Evolutionary conservation across 768 basidiomycete species (phyloP).

Genomic region (Trametes sanguinea): DNA sequence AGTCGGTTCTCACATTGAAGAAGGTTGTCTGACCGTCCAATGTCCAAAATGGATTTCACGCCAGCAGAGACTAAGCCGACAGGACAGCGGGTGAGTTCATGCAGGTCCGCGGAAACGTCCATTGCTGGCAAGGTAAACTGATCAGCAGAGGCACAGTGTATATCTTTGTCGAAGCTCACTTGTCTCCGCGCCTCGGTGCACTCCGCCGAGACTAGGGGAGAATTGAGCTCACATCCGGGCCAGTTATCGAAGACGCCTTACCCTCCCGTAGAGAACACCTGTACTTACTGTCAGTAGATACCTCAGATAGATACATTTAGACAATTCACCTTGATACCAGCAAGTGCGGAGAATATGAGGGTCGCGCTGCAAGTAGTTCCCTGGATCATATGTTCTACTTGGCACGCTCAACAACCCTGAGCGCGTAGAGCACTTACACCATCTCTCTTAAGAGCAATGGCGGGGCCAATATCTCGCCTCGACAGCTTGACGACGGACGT

Average conservation of each 20-base stretch:
- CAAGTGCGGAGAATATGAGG: conserved; percentile 70
- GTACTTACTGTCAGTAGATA: conserved; percentile 13
- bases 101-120: conserved; percentile 94
- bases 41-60: conserved; percentile 93
- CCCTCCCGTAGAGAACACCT: conserved; percentile 95
- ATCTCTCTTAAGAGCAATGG: conserved; percentile 64
- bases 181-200: conserved; percentile 74
- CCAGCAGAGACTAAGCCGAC: conserved; percentile 93
- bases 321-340: conserved; percentile 76
- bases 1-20: background rate
- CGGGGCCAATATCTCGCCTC: conserved; percentile 76
- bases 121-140: conserved; percentile 59
- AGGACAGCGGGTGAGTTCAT: conserved; percentile 85
- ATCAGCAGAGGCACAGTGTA: background rate
- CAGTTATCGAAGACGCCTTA: conserved; percentile 36
- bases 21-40: conserved; percentile 56
- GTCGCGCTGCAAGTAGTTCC: conserved; percentile 80
- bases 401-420: background rate
- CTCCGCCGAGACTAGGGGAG: conserved; percentile 69
- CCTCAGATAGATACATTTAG: background rate
- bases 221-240: background rate
- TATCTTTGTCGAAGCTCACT: conserved; percentile 40
- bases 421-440: conserved; percentile 41
- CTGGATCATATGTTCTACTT: background rate
- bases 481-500: conserved; percentile 63